Evolutionary conservation across 306 rosid genomes (phyloP).

Genomic region (Pachyrhizus erosus): DNA sequence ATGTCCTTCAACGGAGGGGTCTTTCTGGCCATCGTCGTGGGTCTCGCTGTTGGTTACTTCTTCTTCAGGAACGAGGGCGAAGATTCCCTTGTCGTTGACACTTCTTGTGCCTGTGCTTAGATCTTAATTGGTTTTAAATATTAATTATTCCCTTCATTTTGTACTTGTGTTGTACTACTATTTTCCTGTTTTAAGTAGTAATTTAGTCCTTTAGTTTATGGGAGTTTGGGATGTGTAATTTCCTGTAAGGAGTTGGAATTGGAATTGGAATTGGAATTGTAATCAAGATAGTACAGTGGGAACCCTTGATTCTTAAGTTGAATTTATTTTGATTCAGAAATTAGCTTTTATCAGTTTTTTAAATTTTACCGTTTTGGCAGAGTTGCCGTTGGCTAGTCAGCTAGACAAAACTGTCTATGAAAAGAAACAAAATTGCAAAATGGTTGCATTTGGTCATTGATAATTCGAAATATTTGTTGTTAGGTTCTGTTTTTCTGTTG

Average conservation of each 20-base stretch:
- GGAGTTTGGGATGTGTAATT: conserved; percentile 1
- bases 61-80: conserved; percentile 69
- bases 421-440: not conserved
- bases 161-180: not conserved
- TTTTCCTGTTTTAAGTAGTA: not conserved
- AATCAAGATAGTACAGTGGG: not conserved
- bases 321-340: not conserved
- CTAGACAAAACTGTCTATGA: not conserved
- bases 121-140: too few relatives aligned
- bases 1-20: conserved; percentile 97
- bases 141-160: not conserved
- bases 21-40: conserved; percentile 72
- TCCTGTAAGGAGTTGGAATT: not conserved
- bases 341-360: not conserved
- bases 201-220: not conserved
- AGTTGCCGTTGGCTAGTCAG: not conserved
- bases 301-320: not conserved
- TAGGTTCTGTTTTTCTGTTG: not conserved
- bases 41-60: conserved; percentile 77
- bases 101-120: conserved; percentile 93
- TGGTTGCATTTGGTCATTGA: not conserved
- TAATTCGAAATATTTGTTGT: not conserved
- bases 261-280: not conserved
- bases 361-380: not conserved
- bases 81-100: conserved; percentile 59